A percentile compares a stretch with the other conserved stretches of the same genome.
Evolutionary conservation across 257 asterid species (phyloP).

Genomic region (Coffea eugenioides): DNA sequence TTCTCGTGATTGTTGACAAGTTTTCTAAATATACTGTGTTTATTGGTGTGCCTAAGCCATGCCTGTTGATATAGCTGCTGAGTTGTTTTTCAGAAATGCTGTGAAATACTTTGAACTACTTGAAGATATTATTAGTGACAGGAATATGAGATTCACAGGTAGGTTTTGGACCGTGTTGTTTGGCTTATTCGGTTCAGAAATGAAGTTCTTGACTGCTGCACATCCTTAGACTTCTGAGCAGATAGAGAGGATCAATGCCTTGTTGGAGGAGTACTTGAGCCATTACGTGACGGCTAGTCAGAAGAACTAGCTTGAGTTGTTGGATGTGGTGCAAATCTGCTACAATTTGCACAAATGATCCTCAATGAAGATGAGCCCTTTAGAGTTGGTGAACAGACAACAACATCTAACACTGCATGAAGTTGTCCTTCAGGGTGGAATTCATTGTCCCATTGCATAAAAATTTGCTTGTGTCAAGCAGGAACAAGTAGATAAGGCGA

Average conservation of each 20-base stretch:
- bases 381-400: too few relatives aligned
- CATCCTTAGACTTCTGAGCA: neutral
- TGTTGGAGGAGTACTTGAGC: constrained; percentile 5
- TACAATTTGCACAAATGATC: neutral
- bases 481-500: neutral
- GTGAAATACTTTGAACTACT: neutral
- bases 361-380: neutral
- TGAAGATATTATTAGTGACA: neutral
- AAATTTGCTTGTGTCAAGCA: neutral
- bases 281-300: neutral
- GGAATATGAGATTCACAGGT: neutral
- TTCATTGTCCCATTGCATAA: too few relatives aligned
- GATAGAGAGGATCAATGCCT: neutral
- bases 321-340: neutral
- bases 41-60: neutral
- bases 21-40: neutral
- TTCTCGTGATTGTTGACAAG: neutral
- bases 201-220: neutral
- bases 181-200: neutral
- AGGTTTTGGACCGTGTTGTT: constrained; percentile 1
- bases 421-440: too few relatives aligned
- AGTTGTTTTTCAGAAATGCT: neutral
- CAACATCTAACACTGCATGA: neutral
- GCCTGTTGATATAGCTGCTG: neutral
- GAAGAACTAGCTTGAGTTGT: neutral